Conservation (phyloP, 78 protist genomes). For the Dictyostelium firmibasis region DNA sequence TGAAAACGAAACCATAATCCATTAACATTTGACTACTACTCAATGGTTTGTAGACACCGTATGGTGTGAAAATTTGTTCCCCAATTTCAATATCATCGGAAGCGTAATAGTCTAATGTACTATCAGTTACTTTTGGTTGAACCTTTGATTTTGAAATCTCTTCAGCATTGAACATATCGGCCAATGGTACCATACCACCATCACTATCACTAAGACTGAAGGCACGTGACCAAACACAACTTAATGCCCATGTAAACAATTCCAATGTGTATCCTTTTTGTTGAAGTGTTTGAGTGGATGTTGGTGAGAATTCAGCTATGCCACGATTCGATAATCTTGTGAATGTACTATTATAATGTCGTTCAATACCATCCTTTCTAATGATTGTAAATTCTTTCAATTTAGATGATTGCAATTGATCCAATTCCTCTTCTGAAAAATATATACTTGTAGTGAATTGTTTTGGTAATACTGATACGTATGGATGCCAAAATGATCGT, state of each 20-base stretch:
- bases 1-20: slow-evolving; percentile 59
- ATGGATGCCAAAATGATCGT: slow-evolving; percentile 23
- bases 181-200: slow-evolving; percentile 69
- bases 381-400: background rate
- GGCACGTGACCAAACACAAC: slow-evolving; percentile 65
- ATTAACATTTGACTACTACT: slow-evolving; percentile 55
- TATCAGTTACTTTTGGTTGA: background rate
- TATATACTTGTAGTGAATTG: slow-evolving; percentile 11
- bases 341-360: slow-evolving; percentile 12
- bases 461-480: slow-evolving; percentile 22
- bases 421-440: slow-evolving; percentile 17
- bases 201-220: slow-evolving; percentile 23
- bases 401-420: slow-evolving; percentile 17
- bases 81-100: slow-evolving; percentile 17
- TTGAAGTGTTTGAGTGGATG: background rate
- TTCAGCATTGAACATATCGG: slow-evolving; percentile 63
- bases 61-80: slow-evolving; percentile 61
- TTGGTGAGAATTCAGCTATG: background rate
- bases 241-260: slow-evolving; percentile 48
- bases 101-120: background rate
- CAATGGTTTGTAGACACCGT: slow-evolving; percentile 58
- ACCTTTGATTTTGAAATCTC: slow-evolving; percentile 27
- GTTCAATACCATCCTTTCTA: slow-evolving; percentile 13
- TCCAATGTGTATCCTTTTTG: background rate
- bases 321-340: background rate